Evolutionary conservation across 2,329 filamentous ascomycete species (phyloP).

Genomic region (Ophiobolus disseminans): DNA sequence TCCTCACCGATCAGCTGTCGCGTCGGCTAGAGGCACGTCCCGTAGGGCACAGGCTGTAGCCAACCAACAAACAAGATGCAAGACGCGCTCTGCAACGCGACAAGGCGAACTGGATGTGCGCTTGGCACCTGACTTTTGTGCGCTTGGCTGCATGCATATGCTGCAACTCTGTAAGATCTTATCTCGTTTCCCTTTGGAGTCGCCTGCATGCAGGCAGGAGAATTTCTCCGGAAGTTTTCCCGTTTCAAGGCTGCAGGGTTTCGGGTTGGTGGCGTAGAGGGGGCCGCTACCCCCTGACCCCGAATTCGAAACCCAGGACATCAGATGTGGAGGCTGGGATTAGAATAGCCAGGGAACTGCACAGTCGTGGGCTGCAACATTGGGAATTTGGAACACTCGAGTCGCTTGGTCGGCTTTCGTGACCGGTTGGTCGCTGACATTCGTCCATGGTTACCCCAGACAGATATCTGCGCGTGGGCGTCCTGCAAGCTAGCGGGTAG

Average conservation of each 20-base stretch:
- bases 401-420: too few species aligned
- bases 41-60: constrained; percentile 4
- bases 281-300: constrained; percentile 6
- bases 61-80: constrained; percentile 1
- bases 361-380: too few species aligned
- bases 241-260: constrained; percentile 4
- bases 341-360: too few species aligned
- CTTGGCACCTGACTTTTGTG: constrained; percentile 1
- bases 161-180: constrained; percentile 1
- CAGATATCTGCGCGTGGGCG: too few species aligned
- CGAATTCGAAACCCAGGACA: constrained; percentile 14
- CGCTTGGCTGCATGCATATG: constrained; percentile 8
- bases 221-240: constrained; percentile 2
- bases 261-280: constrained; percentile 5
- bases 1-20: constrained; percentile 19
- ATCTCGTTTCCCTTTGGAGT: neutral
- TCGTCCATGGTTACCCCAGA: too few species aligned
- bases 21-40: constrained; percentile 27
- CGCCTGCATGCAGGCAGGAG: constrained; percentile 8
- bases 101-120: constrained; percentile 4
- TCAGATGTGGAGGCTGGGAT: constrained; percentile 1
- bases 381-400: too few species aligned
- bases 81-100: constrained; percentile 4
- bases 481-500: too few species aligned
- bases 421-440: too few species aligned